Conservation (phyloP, 768 basidiomycete genomes). For the Collybia mongolica region DNA sequence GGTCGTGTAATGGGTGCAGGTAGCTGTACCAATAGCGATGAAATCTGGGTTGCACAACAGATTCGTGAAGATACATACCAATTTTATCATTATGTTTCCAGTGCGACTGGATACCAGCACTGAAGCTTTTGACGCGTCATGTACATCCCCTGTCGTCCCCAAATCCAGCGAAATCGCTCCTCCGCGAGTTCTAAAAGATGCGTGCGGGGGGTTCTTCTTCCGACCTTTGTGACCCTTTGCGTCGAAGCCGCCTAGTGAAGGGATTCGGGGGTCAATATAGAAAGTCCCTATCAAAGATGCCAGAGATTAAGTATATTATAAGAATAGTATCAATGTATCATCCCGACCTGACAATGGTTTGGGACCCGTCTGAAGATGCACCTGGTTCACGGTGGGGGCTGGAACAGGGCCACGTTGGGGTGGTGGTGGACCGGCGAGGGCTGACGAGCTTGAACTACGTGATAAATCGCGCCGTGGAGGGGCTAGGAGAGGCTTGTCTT, state of each 20-base stretch:
- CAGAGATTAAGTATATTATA: not conserved
- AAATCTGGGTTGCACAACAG: not conserved
- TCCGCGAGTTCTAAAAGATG: slow-evolving; percentile 41
- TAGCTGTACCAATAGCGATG: slow-evolving; percentile 21
- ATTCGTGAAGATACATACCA: slow-evolving; percentile 26
- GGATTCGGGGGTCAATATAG: slow-evolving; percentile 35
- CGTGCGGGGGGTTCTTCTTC: slow-evolving; percentile 30
- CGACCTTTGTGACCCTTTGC: slow-evolving; percentile 20
- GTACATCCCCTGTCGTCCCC: slow-evolving; percentile 34
- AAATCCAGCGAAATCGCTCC: slow-evolving; percentile 36
- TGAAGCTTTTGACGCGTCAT: slow-evolving; percentile 26
- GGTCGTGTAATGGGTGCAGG: slow-evolving; percentile 29
- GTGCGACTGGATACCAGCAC: slow-evolving; percentile 34
- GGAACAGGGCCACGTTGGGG: not conserved
- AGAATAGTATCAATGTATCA: no score
- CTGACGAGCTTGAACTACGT: not conserved
- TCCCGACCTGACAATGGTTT: slow-evolving; percentile 9
- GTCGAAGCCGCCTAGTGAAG: slow-evolving; percentile 20
- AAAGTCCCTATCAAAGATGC: slow-evolving; percentile 32
- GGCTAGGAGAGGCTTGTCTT: no score
- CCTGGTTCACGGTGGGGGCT: slow-evolving; percentile 6
- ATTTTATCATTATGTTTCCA: slow-evolving; percentile 37
- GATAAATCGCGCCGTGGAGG: no score
- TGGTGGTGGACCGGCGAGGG: not conserved
- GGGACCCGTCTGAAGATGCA: slow-evolving; percentile 10